phyloP scores from a whole-genome alignment of 139 green algal species.

The Tetraselmis chui region DNA sequence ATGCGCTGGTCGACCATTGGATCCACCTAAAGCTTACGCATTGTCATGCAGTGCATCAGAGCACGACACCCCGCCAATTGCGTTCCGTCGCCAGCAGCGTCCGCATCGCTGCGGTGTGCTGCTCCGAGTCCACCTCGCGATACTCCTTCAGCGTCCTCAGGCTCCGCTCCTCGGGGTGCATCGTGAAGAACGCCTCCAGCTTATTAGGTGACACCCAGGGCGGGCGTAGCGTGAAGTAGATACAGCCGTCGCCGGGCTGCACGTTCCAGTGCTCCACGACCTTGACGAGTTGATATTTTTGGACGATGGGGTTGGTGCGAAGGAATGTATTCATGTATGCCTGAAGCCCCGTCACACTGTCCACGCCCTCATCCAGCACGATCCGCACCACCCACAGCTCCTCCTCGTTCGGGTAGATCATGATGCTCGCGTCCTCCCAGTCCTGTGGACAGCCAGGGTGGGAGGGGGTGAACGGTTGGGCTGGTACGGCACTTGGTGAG shows the following conservation, averaged over 20 bases:
- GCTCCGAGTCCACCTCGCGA: neutral
- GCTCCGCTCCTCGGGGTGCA: slow-evolving; percentile 32
- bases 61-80: neutral
- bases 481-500: too few relatives aligned
- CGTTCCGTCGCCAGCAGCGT: neutral
- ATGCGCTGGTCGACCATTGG: too few relatives aligned
- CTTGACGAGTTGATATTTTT: slow-evolving; percentile 32
- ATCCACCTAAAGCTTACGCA: too few relatives aligned
- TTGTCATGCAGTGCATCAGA: too few relatives aligned
- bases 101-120: neutral
- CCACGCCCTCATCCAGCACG: slow-evolving; percentile 18
- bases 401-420: slow-evolving; percentile 47
- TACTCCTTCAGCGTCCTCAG: neutral
- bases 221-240: slow-evolving; percentile 39
- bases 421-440: slow-evolving; percentile 35
- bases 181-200: slow-evolving; percentile 29
- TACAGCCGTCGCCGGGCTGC: slow-evolving; percentile 30
- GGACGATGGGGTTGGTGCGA: slow-evolving; percentile 35
- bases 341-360: slow-evolving; percentile 27
- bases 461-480: too few relatives aligned
- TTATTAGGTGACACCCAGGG: slow-evolving; percentile 31
- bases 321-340: slow-evolving; percentile 58
- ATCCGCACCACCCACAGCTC: slow-evolving; percentile 48
- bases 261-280: slow-evolving; percentile 37
- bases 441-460: slow-evolving; percentile 15